Conservation (phyloP, 768 basidiomycete genomes). For the Dacryopinax spathularia region DNA sequence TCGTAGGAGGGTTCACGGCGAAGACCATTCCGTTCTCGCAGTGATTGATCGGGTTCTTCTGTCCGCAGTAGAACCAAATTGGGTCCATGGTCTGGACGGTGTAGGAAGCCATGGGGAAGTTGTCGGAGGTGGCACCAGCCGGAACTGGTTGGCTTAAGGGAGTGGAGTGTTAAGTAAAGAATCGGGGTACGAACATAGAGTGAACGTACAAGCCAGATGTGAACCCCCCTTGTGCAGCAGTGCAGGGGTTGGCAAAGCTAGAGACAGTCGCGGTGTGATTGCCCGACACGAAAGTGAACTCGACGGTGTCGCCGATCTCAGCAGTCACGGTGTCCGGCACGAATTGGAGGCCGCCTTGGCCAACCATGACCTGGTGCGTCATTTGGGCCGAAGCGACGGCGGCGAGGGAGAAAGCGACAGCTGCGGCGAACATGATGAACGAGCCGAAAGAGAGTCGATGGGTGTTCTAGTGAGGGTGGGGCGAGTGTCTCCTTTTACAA, state of each 20-base stretch:
- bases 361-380: constrained; percentile 12
- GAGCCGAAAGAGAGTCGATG: not conserved
- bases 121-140: constrained; percentile 1
- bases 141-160: constrained; percentile 9
- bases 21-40: constrained; percentile 49
- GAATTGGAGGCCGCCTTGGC: constrained; percentile 6
- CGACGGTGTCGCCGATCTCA: constrained; percentile 9
- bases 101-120: constrained; percentile 6
- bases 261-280: constrained; percentile 47
- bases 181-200: not conserved
- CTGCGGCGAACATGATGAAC: not conserved
- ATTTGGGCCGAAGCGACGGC: constrained; percentile 6
- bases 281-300: constrained; percentile 7
- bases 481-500: not conserved
- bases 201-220: constrained; percentile 29
- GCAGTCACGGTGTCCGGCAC: constrained; percentile 9
- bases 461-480: not conserved
- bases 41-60: constrained; percentile 24
- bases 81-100: constrained; percentile 19
- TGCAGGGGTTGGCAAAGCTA: constrained; percentile 42
- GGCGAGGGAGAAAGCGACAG: constrained; percentile 1
- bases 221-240: constrained; percentile 10
- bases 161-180: not conserved
- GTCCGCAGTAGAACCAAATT: constrained; percentile 45
- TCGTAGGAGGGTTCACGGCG: constrained; percentile 35